A percentile compares a stretch with the other conserved stretches of the same genome.
phyloP scores from a whole-genome alignment of 1,139 yeast species.

The Pichia cactophila region DNA sequence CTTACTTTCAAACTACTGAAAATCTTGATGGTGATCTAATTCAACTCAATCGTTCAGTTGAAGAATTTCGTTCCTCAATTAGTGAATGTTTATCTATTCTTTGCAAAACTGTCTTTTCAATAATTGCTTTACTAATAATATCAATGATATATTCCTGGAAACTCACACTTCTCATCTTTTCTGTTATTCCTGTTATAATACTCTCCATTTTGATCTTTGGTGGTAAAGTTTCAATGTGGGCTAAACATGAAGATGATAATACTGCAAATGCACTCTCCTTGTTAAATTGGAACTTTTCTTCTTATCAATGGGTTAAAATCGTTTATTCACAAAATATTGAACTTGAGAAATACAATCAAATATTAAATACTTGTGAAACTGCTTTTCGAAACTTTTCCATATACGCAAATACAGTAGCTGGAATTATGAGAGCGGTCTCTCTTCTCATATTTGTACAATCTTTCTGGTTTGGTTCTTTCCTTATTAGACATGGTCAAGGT shows the following conservation, averaged over 20 bases:
- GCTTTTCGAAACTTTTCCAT: constrained; percentile 43
- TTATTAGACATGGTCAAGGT: constrained; percentile 46
- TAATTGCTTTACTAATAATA: constrained; percentile 51
- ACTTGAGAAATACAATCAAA: constrained; percentile 33
- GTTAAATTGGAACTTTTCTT: constrained; percentile 62
- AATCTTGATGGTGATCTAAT: constrained; percentile 56
- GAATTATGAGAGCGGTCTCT: constrained; percentile 48
- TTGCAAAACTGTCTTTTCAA: constrained; percentile 44
- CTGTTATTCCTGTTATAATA: constrained; percentile 62
- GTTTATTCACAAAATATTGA: constrained; percentile 56
- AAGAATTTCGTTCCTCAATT: constrained; percentile 64
- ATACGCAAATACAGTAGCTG: constrained; percentile 50
- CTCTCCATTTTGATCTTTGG: constrained; percentile 46
- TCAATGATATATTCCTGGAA: constrained; percentile 81
- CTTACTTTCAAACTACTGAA: constrained; percentile 56
- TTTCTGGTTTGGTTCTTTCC: constrained; percentile 76
- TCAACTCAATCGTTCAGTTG: constrained; percentile 67
- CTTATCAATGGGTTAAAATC: constrained; percentile 53
- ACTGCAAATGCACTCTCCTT: constrained; percentile 53
- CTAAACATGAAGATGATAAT: constrained; percentile 49
- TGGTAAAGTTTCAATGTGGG: constrained; percentile 39
- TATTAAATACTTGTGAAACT: constrained; percentile 38
- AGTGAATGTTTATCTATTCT: constrained; percentile 61
- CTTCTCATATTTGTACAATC: constrained; percentile 82
- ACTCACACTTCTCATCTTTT: constrained; percentile 65